Evolutionary conservation across 805 yeast species (phyloP).

Genomic region (Teunomyces gatunensis): DNA sequence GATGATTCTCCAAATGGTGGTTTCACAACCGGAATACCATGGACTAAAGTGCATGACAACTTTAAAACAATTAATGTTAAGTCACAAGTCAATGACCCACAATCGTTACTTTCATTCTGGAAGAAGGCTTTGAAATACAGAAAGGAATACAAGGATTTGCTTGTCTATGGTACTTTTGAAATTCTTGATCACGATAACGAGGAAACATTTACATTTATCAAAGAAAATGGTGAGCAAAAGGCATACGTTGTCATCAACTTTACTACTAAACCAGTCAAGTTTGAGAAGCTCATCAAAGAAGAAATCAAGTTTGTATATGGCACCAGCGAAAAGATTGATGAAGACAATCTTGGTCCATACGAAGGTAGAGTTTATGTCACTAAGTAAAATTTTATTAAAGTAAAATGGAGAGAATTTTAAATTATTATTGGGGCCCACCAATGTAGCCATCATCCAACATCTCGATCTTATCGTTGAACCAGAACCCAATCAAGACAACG

Average conservation of each 20-base stretch:
- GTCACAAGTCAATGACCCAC: constrained; percentile 43
- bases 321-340: constrained; percentile 6
- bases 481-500: constrained; percentile 79
- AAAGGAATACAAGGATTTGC: constrained; percentile 42
- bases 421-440: constrained; percentile 5
- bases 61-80: constrained; percentile 49
- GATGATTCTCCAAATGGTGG: constrained; percentile 43
- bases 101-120: constrained; percentile 47
- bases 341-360: constrained; percentile 10
- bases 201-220: constrained; percentile 40
- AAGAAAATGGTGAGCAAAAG: constrained; percentile 26
- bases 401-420: neutral
- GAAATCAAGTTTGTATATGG: constrained; percentile 9
- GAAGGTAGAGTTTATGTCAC: constrained; percentile 11
- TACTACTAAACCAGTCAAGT: constrained; percentile 13
- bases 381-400: neutral
- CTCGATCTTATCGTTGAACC: constrained; percentile 49
- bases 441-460: constrained; percentile 24
- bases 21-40: constrained; percentile 46
- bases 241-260: constrained; percentile 25
- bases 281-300: constrained; percentile 9
- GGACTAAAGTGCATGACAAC: constrained; percentile 52
- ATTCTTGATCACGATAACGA: constrained; percentile 43
- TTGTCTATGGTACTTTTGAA: constrained; percentile 47
- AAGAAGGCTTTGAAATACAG: constrained; percentile 41